Base-by-base conservation (phyloP, 1,284 basidiomycete genomes). In the Fomitopsis palustris region DNA sequence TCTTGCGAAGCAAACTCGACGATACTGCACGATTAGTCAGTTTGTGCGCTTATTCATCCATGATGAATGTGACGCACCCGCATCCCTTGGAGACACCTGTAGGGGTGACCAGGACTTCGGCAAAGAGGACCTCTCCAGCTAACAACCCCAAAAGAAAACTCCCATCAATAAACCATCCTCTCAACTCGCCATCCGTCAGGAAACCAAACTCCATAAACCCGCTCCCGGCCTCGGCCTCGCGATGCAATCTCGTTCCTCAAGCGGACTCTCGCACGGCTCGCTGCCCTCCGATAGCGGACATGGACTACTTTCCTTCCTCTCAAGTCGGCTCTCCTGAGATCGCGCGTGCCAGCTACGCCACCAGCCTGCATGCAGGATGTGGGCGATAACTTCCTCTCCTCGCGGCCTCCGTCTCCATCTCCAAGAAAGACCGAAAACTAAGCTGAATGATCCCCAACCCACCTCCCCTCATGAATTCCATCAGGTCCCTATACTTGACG, bases 391-490 rank as follows among this genome's bases (percentile, higher is more conserved):
- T 52, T 31, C 19, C 23, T 52, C 49, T 29, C 31, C 49, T 19
- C 33, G 29, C n/a, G 29, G 29, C n/a, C 21, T 12, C 31, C 49
- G 33, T 35, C 33, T 33, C 49, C 49, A 31, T 21, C 49, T 52
- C 49, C 49, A 52, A 52, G 67, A 67, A 53, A 65, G 59, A 62
- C 57, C 67, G 64, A 69, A 65, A 74, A 80, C 76, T 77, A 77
- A 76, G 76, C 74, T 81, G 77, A 82, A 78, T 33, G 83, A 81
- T 81, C 86, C 85, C 85, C 86, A 78, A 96, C 95, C 88, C 92
- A 97, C 95, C 95, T 95, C 93, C 92, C 87, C 90, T 85, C 93
- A 96, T 96, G 74, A 96, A 96, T 87, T 95, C 92, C 85, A 95
- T 94, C 78, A 98, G 83, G 81, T 97, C 95, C 78, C 92, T 88